Conservation (phyloP, 2,329 filamentous ascomycete species). For the Amesomyces nigricolor region DNA sequence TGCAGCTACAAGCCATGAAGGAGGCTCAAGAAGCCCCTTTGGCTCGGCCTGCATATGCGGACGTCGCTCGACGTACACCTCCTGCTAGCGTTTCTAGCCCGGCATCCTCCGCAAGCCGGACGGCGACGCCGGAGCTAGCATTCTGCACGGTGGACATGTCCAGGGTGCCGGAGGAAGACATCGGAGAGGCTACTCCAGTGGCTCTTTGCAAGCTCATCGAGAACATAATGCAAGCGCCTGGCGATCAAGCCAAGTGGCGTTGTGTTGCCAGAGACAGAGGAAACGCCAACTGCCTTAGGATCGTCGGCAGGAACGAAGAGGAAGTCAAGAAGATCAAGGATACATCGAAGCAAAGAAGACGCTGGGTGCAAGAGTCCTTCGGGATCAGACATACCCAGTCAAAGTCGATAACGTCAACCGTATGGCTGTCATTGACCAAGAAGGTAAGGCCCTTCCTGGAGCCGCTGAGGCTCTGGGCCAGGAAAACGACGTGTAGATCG, state of each 20-base stretch:
- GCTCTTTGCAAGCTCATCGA: slow-evolving; percentile 4
- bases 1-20: slow-evolving; percentile 6
- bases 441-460: slow-evolving; percentile 10
- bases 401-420: no score
- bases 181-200: slow-evolving; percentile 1
- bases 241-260: not conserved
- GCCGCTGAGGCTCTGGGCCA: slow-evolving; percentile 5
- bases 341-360: slow-evolving; percentile 4
- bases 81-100: not conserved
- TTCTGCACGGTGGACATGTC: slow-evolving; percentile 1
- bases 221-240: slow-evolving; percentile 1
- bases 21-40: not conserved
- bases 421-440: slow-evolving; percentile 7
- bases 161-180: not conserved
- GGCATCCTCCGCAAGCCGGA: no score
- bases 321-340: slow-evolving; percentile 13
- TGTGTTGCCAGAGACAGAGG: not conserved
- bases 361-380: slow-evolving; percentile 4
- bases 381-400: slow-evolving; percentile 12
- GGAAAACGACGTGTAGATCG: slow-evolving; percentile 10
- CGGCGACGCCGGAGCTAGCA: not conserved
- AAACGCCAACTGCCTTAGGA: slow-evolving; percentile 1
- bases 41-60: slow-evolving; percentile 4
- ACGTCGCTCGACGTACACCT: slow-evolving; percentile 6
- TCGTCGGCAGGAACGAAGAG: slow-evolving; percentile 2